Base-by-base conservation (phyloP, 495 filamentous ascomycete species). In the Penicillium angulare region DNA sequence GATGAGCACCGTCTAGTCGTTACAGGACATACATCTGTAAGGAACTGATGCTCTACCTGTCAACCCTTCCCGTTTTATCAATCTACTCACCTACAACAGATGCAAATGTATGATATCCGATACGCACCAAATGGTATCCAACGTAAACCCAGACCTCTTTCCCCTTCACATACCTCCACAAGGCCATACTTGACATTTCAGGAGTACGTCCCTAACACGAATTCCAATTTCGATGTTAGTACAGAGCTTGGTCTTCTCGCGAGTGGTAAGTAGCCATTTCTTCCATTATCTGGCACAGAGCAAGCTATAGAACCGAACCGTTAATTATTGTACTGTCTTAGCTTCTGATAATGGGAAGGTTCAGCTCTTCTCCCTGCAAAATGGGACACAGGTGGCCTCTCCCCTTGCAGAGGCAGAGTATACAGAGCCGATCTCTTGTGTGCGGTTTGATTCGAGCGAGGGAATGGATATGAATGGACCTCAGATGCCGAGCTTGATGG, bases 31-130 rank as follows among this genome's bases (percentile, higher is more conserved):
- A 62, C 63, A n/a, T 65, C 62, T 23, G 73, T 76, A 65, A 12
- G 67, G 53, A 9, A 34, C 32, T 21, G 13, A 43, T 31, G 7
- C 17, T 20, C 17, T n/a, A 21, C 7, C 23, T 16, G 15, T 4
- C 22, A 16, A 29, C 49, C 7, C 16, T 31, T 31, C 27, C 2
- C 2, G 13, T 20, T 12, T 12, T 44, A 7, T 2, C 41, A 29
- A 5, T 2, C 5, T 23, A 21, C 1, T 1, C 2, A 32, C 1
- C 18, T 27, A 31, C 27, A 15, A 26, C 13, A 48, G 73, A 58
- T 75, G n/a, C 56, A 68, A 57, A 74, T 75, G 65, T 75, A 74
- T 49, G 73, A 77, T 43, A 56, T 77, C n/a, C 72, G 73, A 18
- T 75, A 60, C 46, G 59, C 67, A 0, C 51, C 61, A 9, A 65